These are phyloP conservation scores for Nevesoporus exiguus DNA, from an alignment of 768 basidiomycete genomes.

Conservation along the genomic window DNA sequence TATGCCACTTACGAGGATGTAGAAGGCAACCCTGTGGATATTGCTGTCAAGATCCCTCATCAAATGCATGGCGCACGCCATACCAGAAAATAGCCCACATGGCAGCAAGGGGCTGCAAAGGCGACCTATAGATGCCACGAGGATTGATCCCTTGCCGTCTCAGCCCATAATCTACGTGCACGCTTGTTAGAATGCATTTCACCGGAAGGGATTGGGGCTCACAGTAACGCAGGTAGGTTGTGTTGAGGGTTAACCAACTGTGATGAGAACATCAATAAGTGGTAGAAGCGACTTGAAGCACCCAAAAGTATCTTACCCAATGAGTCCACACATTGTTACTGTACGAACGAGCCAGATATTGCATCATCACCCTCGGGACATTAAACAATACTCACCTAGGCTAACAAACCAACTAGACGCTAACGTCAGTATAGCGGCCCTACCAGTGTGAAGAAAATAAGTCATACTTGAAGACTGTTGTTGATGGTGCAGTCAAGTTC, in stretches of 20 bases:
- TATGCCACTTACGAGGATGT: conserved; percentile 56
- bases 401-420: conserved; percentile 60
- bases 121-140: conserved; percentile 57
- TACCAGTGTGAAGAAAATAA: not conserved
- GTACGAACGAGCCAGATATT: not conserved
- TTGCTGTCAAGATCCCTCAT: not conserved
- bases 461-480: conserved; percentile 32
- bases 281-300: conserved; percentile 30
- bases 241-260: conserved; percentile 63
- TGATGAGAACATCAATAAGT: conserved; percentile 45
- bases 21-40: conserved; percentile 34
- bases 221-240: conserved; percentile 74
- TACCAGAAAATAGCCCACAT: conserved; percentile 72
- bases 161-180: conserved; percentile 13
- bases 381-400: conserved; percentile 39
- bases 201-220: conserved; percentile 22
- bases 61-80: conserved; percentile 28
- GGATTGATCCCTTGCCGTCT: conserved; percentile 49
- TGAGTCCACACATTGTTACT: conserved; percentile 62
- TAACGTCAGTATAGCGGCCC: conserved; percentile 21
- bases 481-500: conserved; percentile 54
- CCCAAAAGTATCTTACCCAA: conserved; percentile 26
- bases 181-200: conserved; percentile 32
- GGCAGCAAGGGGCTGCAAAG: conserved; percentile 62
- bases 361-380: not conserved